These are phyloP conservation scores for Actinomortierella ambigua DNA, from an alignment of 371 early-diverging fungal species.

Conservation along the genomic window DNA sequence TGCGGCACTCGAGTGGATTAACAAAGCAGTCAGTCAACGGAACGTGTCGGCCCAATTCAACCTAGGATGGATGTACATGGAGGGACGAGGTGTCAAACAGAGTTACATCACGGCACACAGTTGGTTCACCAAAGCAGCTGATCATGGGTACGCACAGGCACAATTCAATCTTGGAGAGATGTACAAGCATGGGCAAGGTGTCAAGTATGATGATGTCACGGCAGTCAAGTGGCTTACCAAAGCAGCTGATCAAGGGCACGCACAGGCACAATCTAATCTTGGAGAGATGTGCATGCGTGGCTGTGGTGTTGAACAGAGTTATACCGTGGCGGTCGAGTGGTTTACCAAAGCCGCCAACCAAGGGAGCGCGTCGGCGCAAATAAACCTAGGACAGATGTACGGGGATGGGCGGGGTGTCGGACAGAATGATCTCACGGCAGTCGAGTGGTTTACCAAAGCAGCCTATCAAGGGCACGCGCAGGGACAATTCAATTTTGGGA, in stretches of 20 bases:
- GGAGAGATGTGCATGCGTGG: slow-evolving; percentile 87
- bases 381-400: slow-evolving; percentile 74
- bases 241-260: slow-evolving; percentile 65
- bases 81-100: slow-evolving; percentile 76
- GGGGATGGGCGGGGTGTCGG: slow-evolving; percentile 82
- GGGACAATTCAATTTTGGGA: slow-evolving; percentile 87
- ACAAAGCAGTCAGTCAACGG: slow-evolving; percentile 61
- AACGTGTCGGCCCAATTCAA: slow-evolving; percentile 82
- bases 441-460: slow-evolving; percentile 80
- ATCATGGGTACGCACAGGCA: slow-evolving; percentile 57
- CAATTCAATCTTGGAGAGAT: slow-evolving; percentile 81
- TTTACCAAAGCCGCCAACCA: slow-evolving; percentile 64
- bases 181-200: slow-evolving; percentile 84
- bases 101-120: slow-evolving; percentile 65
- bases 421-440: slow-evolving; percentile 55
- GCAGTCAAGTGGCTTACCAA: slow-evolving; percentile 73
- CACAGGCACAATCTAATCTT: slow-evolving; percentile 76
- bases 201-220: slow-evolving; percentile 62
- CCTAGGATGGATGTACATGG: slow-evolving; percentile 84
- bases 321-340: slow-evolving; percentile 71
- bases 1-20: slow-evolving; percentile 74
- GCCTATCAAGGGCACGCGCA: slow-evolving; percentile 80
- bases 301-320: slow-evolving; percentile 70
- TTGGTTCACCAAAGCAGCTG: slow-evolving; percentile 76
- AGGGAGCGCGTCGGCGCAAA: slow-evolving; percentile 83